Evolutionary conservation across 129 eudicot genomes (phyloP).

Genomic region (Escallonia herrerae): DNA sequence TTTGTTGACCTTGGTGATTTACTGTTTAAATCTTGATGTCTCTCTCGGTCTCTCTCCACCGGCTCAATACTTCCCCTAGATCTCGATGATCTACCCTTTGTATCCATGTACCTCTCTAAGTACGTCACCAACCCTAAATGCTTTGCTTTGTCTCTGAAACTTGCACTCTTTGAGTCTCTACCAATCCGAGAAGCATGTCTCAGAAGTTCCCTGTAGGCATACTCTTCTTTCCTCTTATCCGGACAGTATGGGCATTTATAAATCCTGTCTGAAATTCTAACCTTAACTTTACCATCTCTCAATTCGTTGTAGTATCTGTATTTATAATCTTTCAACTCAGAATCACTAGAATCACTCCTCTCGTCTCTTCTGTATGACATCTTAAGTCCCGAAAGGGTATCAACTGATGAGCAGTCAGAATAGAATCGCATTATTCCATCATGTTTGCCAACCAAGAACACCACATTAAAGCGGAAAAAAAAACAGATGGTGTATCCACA

Average conservation of each 20-base stretch:
- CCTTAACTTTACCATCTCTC: conserved; percentile 22
- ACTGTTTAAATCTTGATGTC: background rate
- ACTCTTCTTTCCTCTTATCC: conserved; percentile 33
- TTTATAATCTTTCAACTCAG: conserved; percentile 36
- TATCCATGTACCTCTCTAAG: conserved; percentile 28
- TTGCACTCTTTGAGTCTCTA: conserved; percentile 36
- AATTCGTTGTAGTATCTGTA: conserved; percentile 37
- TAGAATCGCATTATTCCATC: too few species aligned
- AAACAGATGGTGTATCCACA: too few species aligned
- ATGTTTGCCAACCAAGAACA: too few species aligned
- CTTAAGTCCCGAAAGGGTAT: conserved; percentile 15
- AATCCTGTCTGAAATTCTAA: conserved; percentile 19
- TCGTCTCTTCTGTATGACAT: conserved; percentile 37
- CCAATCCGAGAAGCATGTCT: conserved; percentile 54
- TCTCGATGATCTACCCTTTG: conserved; percentile 2
- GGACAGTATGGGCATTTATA: conserved; percentile 54
- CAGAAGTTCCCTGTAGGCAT: conserved; percentile 28
- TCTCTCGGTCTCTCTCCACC: background rate
- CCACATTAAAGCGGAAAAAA: too few species aligned
- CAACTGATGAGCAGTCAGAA: background rate
- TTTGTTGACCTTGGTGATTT: background rate
- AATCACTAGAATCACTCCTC: conserved; percentile 16
- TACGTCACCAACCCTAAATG: conserved; percentile 48
- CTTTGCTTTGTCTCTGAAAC: conserved; percentile 40
- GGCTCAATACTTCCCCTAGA: conserved; percentile 3